These are phyloP conservation scores for Cyberlindnera xishuangbannaensis DNA, from an alignment of 805 yeast genomes.

Conservation along the genomic window DNA sequence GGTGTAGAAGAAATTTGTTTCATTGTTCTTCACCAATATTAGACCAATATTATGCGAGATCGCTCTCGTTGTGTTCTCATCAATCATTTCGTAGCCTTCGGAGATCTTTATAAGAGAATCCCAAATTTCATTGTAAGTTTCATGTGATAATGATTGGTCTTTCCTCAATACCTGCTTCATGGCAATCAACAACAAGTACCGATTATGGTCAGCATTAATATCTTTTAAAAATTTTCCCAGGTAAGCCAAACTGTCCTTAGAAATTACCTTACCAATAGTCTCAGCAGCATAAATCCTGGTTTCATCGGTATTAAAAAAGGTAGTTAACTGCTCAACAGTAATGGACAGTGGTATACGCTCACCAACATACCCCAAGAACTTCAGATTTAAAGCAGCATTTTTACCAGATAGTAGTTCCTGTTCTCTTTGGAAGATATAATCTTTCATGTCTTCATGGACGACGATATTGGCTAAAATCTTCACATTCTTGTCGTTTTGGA, in stretches of 20 bases:
- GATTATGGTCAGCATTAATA: conserved; percentile 21
- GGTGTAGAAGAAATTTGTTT: conserved; percentile 26
- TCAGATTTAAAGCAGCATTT: conserved; percentile 31
- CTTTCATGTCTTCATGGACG: conserved; percentile 19
- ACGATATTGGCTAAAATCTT: conserved; percentile 22
- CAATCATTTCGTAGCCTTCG: conserved; percentile 12
- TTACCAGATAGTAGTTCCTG: conserved; percentile 13
- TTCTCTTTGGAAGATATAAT: conserved; percentile 20
- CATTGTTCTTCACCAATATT: conserved; percentile 26
- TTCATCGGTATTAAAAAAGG: conserved; percentile 30
- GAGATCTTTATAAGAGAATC: conserved; percentile 16
- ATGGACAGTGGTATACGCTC: conserved; percentile 28
- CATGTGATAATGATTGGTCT: conserved; percentile 19
- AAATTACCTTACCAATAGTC: conserved; percentile 45
- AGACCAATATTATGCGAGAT: conserved; percentile 22
- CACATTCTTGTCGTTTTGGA: conserved; percentile 17
- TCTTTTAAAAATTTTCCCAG: conserved; percentile 33
- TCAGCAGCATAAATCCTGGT: conserved; percentile 44
- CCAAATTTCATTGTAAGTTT: conserved; percentile 25
- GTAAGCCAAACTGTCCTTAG: conserved; percentile 32
- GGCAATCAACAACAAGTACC: conserved; percentile 27
- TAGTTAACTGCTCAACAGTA: conserved; percentile 32
- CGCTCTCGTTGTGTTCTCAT: conserved; percentile 21
- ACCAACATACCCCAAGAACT: conserved; percentile 48
- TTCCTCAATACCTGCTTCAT: conserved; percentile 26